Evolutionary conservation across 2,329 filamentous ascomycete species (phyloP).

Genomic region (Fusarium keratoplasticum): DNA sequence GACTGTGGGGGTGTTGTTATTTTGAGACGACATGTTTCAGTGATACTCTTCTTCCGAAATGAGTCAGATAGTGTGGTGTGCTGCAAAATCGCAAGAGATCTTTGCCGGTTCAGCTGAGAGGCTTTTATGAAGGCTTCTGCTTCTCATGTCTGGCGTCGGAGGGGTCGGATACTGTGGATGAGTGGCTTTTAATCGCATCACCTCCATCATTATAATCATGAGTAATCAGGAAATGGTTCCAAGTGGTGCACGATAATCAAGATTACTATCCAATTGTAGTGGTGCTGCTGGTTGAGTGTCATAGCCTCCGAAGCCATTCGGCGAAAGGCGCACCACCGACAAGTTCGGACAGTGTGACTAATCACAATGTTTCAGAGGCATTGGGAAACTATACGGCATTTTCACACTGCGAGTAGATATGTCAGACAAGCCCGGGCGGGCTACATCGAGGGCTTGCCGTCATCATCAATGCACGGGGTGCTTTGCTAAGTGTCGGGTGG

Average conservation of each 20-base stretch:
- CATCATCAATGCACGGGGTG: background rate
- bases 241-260: background rate
- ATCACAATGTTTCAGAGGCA: background rate
- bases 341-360: background rate
- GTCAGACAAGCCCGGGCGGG: background rate
- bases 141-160: background rate
- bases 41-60: background rate
- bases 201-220: background rate
- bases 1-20: background rate
- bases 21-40: background rate
- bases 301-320: background rate
- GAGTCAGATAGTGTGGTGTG: background rate
- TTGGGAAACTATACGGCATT: background rate
- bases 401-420: background rate
- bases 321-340: background rate
- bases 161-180: background rate
- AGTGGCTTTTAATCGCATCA: background rate
- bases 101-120: background rate
- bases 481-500: background rate
- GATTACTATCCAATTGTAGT: background rate
- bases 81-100: background rate
- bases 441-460: background rate
- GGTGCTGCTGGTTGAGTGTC: background rate
- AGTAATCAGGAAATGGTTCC: background rate
- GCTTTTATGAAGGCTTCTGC: background rate